Evolutionary conservation across 192 early-diverging fungal genomes (phyloP), one percentile per base, ranked within the genome.

Genomic region (Entomortierella beljakovae): DNA sequence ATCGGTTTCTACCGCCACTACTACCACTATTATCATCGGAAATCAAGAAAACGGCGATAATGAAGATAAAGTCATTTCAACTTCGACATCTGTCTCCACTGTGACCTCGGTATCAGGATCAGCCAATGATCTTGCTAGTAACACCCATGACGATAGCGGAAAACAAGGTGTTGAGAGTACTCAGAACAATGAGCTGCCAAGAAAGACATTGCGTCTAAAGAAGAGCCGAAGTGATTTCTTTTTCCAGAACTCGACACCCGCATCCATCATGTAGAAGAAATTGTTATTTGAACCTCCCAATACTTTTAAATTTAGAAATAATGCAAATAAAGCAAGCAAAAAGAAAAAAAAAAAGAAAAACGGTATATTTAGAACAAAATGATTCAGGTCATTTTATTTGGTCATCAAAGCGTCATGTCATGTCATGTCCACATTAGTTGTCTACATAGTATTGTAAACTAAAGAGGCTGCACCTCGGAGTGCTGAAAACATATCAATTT

Each of bases 161-260:
- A 10, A 18, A 16, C 20, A 20, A 29, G 60, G 18, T 48, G 28
- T 29, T 32, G 35, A 25, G 3, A 31, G 37, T 4, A 28, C 28
- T 23, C 34, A 37, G 29, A 32, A 29, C 0, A 34, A 35, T 8
- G 64, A 67, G 34, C 61, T 48, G 3, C 15, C 53, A 4, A 32
- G 35, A 29, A 48, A 61, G 23, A 55, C 54, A 6, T 32, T 79
- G 42, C 20, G 66, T 26, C 22, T 68, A 35, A 79, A 69, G 37
- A 79, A 79, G 55, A 79, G 74, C 49, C 59, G 74, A 26, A 79
- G 74, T 43, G 74, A 79, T 13, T 79, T 79, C 33, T 79, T 79
- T 34, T 79, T 79, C 50, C 75, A 79, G 61, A 79, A 79, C 25
- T 60, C 61, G 22, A 79, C 75, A 11, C 67, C 75, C 23, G 75